Evolutionary conservation across 345 rosid species (phyloP).

Genomic region (Eucalyptus regnans): DNA sequence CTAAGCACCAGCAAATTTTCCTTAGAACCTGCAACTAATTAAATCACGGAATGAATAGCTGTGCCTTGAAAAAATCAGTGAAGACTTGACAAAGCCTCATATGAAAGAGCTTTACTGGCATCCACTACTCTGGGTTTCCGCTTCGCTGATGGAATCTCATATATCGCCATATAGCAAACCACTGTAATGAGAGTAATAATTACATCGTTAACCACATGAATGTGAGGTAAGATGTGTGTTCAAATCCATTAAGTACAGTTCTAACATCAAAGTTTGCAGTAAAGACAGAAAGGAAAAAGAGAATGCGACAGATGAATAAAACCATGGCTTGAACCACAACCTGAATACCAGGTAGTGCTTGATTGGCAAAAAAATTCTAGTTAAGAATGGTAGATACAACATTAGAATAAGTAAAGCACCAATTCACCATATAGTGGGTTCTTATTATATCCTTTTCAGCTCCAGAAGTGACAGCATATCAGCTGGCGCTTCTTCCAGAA

Average conservation of each 20-base stretch:
- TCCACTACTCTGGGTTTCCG: constrained; percentile 58
- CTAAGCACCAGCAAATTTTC: constrained; percentile 82
- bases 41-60: background rate
- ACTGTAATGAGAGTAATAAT: constrained; percentile 60
- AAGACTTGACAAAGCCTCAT: background rate
- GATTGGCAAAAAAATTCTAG: background rate
- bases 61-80: background rate
- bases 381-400: background rate
- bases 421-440: constrained; percentile 58
- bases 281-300: too few relatives aligned
- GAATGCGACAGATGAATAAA: too few relatives aligned
- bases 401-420: background rate
- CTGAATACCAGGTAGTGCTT: background rate
- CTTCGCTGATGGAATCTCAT: constrained; percentile 71
- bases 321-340: too few relatives aligned
- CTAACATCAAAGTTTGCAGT: too few relatives aligned
- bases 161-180: constrained; percentile 78
- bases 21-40: constrained; percentile 37
- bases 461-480: constrained; percentile 73
- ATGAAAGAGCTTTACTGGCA: constrained; percentile 28
- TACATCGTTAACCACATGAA: background rate
- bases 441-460: constrained; percentile 67
- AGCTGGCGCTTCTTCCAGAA: constrained; percentile 83
- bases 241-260: background rate
- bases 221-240: background rate